Percentiles rank a stretch among this genome's conserved stretches.
phyloP scores from a whole-genome alignment of 257 asterid genomes.

The Marsdenia floribunda region DNA sequence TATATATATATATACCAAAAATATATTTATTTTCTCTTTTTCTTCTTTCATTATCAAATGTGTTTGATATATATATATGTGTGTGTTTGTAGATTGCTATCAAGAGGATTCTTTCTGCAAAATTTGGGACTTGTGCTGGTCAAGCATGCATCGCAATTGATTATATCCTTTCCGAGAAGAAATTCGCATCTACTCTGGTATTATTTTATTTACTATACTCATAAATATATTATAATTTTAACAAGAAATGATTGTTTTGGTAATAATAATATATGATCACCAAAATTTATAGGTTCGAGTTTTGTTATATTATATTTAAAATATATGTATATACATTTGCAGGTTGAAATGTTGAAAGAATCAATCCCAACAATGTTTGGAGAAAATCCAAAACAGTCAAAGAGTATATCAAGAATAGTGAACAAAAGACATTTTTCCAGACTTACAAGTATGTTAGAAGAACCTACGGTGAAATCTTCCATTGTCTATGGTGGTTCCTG shows the following conservation, averaged over 20 bases:
- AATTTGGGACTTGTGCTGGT: constrained; percentile 79
- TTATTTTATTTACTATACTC: background rate
- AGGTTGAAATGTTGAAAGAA: constrained; percentile 53
- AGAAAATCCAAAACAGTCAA: constrained; percentile 43
- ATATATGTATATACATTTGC: too few species aligned
- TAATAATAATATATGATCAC: background rate
- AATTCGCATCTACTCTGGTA: constrained; percentile 54
- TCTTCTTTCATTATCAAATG: too few species aligned
- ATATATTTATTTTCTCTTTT: too few species aligned
- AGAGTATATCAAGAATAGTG: constrained; percentile 43
- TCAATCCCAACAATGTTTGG: constrained; percentile 44
- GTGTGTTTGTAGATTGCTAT: constrained; percentile 40
- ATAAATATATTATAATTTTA: background rate
- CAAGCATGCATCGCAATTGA: constrained; percentile 80
- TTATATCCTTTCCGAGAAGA: constrained; percentile 59
- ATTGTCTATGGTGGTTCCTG: constrained; percentile 57
- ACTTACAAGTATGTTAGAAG: constrained; percentile 40
- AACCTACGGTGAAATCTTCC: constrained; percentile 42
- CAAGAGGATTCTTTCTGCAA: constrained; percentile 61
- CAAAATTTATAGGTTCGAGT: background rate
- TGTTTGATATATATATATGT: background rate
- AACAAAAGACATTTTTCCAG: constrained; percentile 50
- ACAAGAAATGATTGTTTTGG: background rate
- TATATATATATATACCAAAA: too few species aligned
- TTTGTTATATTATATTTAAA: too few species aligned